Conservation (phyloP, 75 land plant genomes). For the Isoetes taiwanensis region DNA sequence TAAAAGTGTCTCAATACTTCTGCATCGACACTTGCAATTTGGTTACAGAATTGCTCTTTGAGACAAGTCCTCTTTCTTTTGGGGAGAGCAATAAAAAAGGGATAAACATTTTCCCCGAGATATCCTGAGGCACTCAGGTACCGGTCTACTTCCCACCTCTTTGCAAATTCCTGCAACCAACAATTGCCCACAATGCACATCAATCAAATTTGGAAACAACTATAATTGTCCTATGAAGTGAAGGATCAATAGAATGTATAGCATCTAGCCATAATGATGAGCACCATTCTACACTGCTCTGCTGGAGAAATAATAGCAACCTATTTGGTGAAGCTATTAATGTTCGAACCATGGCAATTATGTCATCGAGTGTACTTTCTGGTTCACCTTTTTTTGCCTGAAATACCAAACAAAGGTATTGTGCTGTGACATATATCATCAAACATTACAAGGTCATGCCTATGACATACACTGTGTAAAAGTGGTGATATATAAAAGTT, state of each 20-base stretch:
- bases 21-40: slow-evolving; percentile 68
- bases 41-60: slow-evolving; percentile 82
- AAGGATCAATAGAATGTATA: slow-evolving; percentile 76
- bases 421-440: too few relatives aligned
- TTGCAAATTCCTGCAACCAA: slow-evolving; percentile 65
- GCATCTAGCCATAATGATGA: slow-evolving; percentile 92
- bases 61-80: slow-evolving; percentile 53
- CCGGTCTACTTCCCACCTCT: slow-evolving; percentile 90
- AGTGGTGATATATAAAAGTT: too few relatives aligned
- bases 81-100: slow-evolving; percentile 92
- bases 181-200: too few relatives aligned
- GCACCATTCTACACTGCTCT: slow-evolving; percentile 99
- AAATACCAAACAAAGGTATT: too few relatives aligned
- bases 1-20: slow-evolving; percentile 49
- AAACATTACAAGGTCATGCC: too few relatives aligned
- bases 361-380: slow-evolving; percentile 84
- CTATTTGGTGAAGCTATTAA: slow-evolving; percentile 81
- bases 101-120: slow-evolving; percentile 70
- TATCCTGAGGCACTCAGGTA: slow-evolving; percentile 87
- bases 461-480: too few relatives aligned
- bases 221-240: slow-evolving; percentile 62
- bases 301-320: slow-evolving; percentile 78
- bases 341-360: slow-evolving; percentile 72
- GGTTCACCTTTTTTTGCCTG: slow-evolving; percentile 97
- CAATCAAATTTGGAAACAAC: slow-evolving; percentile 88